Base-by-base conservation (phyloP, 345 rosid species). In the Hibiscus syriacus region DNA sequence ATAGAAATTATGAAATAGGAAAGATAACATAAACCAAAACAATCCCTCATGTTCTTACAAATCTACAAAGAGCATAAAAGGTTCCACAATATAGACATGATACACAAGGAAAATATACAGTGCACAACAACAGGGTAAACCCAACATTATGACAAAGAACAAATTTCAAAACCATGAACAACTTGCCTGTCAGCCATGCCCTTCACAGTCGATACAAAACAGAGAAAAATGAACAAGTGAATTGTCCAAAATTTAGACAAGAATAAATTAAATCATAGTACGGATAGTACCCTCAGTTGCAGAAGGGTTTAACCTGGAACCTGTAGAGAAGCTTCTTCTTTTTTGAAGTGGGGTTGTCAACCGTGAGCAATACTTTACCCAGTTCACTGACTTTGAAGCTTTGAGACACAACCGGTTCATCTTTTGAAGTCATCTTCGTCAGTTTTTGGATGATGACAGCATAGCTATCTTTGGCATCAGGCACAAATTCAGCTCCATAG, bases 311-410 rank as follows among this genome's bases (percentile, higher is more conserved):
- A 52, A 85, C 80, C 76, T 81, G 87, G 83, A 89, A 87, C 96
- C 97, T 83, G 89, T 94, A 91, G 61, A 94, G 81, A 56, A 94
- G 86, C 74, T 83, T 89, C 90, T 93, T 90, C 88, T 85, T 94
- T 80, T 89, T 89, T 19, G 94, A 79, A 46, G 87, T 85, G 55
- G 90, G 84, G 70, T 94, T 94, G 82, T 94, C 91, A 13, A 94
- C 65, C 1, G 88, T 85, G 19, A 89, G 90, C 77, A 89, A 74
- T 58, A 94, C 73, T 74, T 89, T 89, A 1, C 97, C 99, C 52
- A 87, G 76, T 34, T 87, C 95, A 3, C 73, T 34, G 20, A 89
- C 96, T 70, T 86, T 89, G 83, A 87, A 94, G 73, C 80, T 84
- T 41, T 82, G 85, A 2, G 74, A 80, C 29, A 87, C 76, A 49